Base-by-base conservation (phyloP, 2,329 filamentous ascomycete genomes). In the Fusarium luffae region DNA sequence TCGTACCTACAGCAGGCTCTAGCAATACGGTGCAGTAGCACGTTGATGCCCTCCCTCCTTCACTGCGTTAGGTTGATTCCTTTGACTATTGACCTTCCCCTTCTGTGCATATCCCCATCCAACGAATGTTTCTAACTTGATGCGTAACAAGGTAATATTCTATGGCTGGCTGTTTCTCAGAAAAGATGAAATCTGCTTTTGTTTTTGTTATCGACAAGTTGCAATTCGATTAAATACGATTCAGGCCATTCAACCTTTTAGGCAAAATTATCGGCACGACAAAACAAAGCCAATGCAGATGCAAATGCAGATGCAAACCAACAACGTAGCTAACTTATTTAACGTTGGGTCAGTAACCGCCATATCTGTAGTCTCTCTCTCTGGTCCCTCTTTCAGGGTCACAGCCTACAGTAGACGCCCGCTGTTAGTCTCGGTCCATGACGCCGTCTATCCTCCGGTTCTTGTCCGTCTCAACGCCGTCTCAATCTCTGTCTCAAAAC, bases 41-140 rank as follows among this genome's bases (percentile, higher is more conserved):
- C 21, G 41, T 56, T 63, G 58, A 64, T 58, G 40, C 23, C 14
- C 34, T 51, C 43, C 40, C 60, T 57, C 34, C 59, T 28, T 28
- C 59, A 30, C 48, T 68, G 37, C 28, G 28, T 32, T 55, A 63
- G 58, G 10, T 54, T 40, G 43, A 40, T 68, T 54, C 48, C 52
- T 59, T 43, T 59, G 48, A 32, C 28, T 23, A 32, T 19, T 61
- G 47, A 69, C 66, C 66, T 69, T 69, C 66, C 66, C 49, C 60
- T 69, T 69, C 62, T 56, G 66, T 66, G 63, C 62, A 66, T 50
- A 66, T 55, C 49, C 46, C 63, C 55, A 61, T 52, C 18, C 34
- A 25, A 43, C 32, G 25, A 37, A 37, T 37, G 10, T 37, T 42
- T 32, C 19, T 40, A 52, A 27, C 48, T 37, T 32, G 27, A 23